phyloP scores from a whole-genome alignment of 2,329 filamentous ascomycete genomes.

The Exserohilum turcica region DNA sequence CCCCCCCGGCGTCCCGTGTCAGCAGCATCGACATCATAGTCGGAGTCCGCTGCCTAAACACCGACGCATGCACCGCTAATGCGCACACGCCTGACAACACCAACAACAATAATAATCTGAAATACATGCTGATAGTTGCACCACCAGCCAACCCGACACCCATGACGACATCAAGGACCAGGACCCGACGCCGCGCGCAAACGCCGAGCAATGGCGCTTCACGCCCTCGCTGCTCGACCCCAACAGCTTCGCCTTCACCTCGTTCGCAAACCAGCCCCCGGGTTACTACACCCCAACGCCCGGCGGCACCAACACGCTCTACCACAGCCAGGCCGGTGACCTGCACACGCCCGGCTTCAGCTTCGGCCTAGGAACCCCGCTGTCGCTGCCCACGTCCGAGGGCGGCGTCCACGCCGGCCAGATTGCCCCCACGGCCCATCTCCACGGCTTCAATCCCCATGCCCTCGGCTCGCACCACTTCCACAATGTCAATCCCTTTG shows the following conservation, averaged over 20 bases:
- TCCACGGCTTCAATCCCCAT: constrained; percentile 67
- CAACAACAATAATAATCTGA: too few species aligned
- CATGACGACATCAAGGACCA: constrained; percentile 69
- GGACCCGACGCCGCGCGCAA: constrained; percentile 80
- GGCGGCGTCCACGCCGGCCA: constrained; percentile 65
- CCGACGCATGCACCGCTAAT: not conserved
- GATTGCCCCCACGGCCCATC: constrained; percentile 54
- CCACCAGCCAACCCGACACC: constrained; percentile 52
- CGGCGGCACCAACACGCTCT: constrained; percentile 77
- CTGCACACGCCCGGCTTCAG: constrained; percentile 80
- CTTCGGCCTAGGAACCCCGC: constrained; percentile 76
- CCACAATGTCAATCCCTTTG: constrained; percentile 73
- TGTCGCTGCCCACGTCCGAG: constrained; percentile 78
- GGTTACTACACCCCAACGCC: constrained; percentile 90
- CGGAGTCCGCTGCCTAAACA: constrained; percentile 8
- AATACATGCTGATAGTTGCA: not conserved
- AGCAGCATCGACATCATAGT: not conserved
- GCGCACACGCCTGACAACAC: not conserved
- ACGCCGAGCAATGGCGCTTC: constrained; percentile 83
- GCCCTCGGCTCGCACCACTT: constrained; percentile 53
- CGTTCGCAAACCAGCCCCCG: constrained; percentile 77
- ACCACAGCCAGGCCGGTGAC: constrained; percentile 82
- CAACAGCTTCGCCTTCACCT: constrained; percentile 78
- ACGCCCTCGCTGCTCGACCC: constrained; percentile 88
- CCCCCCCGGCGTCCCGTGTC: constrained; percentile 7